These are phyloP conservation scores for Zychaea mexicana DNA, from an alignment of 371 early-diverging fungal species.

Conservation along the genomic window DNA sequence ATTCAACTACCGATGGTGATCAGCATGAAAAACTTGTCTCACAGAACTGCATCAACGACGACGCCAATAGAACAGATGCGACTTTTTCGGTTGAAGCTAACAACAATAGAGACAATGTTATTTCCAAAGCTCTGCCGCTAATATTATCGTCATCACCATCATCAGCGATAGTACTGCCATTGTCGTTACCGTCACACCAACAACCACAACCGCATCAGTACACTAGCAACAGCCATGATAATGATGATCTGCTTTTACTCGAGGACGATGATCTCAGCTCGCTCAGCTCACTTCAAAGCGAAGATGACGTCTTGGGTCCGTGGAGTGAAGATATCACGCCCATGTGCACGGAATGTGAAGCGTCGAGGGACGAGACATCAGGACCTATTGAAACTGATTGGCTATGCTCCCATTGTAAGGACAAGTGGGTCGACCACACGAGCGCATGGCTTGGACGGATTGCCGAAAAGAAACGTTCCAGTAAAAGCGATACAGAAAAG, in stretches of 20 bases:
- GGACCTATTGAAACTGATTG: not conserved
- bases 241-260: not conserved
- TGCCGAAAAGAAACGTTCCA: not conserved
- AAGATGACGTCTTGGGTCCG: constrained; percentile 45
- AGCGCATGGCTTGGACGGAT: not conserved
- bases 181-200: not conserved
- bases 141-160: not conserved
- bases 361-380: not conserved
- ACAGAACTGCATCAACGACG: not conserved
- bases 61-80: no score
- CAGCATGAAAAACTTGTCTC: not conserved
- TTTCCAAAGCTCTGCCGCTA: not conserved
- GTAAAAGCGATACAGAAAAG: not conserved
- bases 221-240: not conserved
- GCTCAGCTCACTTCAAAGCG: constrained; percentile 34
- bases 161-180: not conserved
- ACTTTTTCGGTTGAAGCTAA: no score
- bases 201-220: not conserved
- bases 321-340: constrained; percentile 18
- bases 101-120: no score
- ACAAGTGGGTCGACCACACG: not conserved
- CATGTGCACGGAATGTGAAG: constrained; percentile 12
- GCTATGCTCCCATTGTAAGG: not conserved
- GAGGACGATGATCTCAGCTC: constrained; percentile 26
- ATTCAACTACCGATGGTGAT: not conserved